phyloP scores from a whole-genome alignment of 208 protist species.

The Leishmania amazonensis region DNA sequence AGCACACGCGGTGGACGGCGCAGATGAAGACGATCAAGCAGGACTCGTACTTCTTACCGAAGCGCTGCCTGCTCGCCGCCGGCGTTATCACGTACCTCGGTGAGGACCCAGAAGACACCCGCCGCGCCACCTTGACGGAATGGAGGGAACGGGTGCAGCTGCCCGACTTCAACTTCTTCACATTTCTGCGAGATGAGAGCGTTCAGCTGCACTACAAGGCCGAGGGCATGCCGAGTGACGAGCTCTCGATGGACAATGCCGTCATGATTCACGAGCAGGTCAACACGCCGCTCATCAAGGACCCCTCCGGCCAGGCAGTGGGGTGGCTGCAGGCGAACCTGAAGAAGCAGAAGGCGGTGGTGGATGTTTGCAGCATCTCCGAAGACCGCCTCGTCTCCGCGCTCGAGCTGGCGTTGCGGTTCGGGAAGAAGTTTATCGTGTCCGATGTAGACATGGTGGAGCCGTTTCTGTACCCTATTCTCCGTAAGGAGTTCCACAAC shows the following conservation, averaged over 20 bases:
- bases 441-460: conserved; percentile 96
- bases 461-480: conserved; percentile 95
- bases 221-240: conserved; percentile 95
- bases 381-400: conserved; percentile 94
- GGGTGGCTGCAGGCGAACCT: conserved; percentile 93
- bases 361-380: conserved; percentile 92
- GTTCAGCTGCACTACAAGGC: conserved; percentile 96
- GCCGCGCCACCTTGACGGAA: conserved; percentile 55
- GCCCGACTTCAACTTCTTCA: conserved; percentile 89
- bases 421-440: conserved; percentile 98
- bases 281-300: conserved; percentile 95
- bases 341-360: conserved; percentile 63
- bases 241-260: conserved; percentile 98
- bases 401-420: conserved; percentile 97
- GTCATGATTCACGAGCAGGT: conserved; percentile 94
- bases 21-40: conserved; percentile 84
- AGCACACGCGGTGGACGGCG: conserved; percentile 94
- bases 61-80: conserved; percentile 85
- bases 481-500: conserved; percentile 93
- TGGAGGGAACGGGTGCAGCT: conserved; percentile 89
- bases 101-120: conserved; percentile 87
- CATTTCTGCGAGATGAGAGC: conserved; percentile 95
- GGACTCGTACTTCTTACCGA: conserved; percentile 80
- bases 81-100: conserved; percentile 96
- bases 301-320: conserved; percentile 93